Evolutionary conservation across 352 stramenopile genomes (phyloP).

Genomic region (Phytophthora citricola): DNA sequence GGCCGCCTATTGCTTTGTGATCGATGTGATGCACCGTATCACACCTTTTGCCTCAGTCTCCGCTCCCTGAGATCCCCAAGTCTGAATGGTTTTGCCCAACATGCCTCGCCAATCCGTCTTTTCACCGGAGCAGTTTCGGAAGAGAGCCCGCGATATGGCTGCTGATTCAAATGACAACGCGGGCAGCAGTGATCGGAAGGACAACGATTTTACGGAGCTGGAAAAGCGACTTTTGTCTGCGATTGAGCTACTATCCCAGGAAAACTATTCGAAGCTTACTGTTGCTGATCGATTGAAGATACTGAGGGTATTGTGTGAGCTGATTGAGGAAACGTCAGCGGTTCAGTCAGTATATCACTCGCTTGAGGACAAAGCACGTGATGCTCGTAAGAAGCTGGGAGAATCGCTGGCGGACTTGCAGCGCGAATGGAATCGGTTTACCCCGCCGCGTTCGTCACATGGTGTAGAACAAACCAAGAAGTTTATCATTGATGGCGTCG

Average conservation of each 20-base stretch:
- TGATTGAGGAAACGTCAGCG: slow-evolving; percentile 56
- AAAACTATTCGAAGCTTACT: slow-evolving; percentile 68
- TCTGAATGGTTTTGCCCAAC: slow-evolving; percentile 83
- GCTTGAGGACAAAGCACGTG: slow-evolving; percentile 70
- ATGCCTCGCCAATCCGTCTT: slow-evolving; percentile 61
- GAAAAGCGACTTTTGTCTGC: slow-evolving; percentile 65
- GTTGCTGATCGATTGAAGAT: slow-evolving; percentile 65
- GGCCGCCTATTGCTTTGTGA: slow-evolving; percentile 76
- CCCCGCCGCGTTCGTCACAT: slow-evolving; percentile 47
- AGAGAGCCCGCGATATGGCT: slow-evolving; percentile 41
- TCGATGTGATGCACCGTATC: slow-evolving; percentile 84
- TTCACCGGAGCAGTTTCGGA: slow-evolving; percentile 58
- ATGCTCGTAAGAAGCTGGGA: slow-evolving; percentile 57
- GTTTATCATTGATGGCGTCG: slow-evolving; percentile 79
- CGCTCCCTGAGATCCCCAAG: slow-evolving; percentile 60
- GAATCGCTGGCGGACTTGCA: slow-evolving; percentile 68
- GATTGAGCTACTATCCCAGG: slow-evolving; percentile 73
- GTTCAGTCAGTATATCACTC: slow-evolving; percentile 73
- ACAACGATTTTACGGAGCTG: slow-evolving; percentile 63
- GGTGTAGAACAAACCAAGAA: slow-evolving; percentile 64
- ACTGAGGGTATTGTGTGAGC: slow-evolving; percentile 68
- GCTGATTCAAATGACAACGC: slow-evolving; percentile 22
- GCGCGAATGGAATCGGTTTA: slow-evolving; percentile 67
- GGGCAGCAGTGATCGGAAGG: slow-evolving; percentile 29
- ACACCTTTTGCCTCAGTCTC: slow-evolving; percentile 83